Conservation (phyloP, 2,329 filamentous ascomycete species). For the Botrytis cinerea region DNA sequence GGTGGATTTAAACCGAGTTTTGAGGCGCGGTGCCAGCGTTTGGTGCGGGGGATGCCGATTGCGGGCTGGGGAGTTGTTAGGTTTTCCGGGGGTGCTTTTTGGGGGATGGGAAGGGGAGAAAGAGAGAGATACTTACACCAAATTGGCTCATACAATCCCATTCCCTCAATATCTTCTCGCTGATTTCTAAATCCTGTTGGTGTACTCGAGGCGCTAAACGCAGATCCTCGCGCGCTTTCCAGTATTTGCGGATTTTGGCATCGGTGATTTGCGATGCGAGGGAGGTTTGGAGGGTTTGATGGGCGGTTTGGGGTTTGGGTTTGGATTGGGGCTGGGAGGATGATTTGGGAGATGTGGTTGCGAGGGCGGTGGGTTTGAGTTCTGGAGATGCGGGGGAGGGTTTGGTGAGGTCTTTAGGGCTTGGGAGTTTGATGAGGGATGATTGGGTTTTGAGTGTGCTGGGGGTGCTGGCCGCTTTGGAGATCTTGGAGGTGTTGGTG, state of each 20-base stretch:
- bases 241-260: conserved; percentile 74
- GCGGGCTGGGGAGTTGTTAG: conserved; percentile 63
- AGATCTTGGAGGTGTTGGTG: conserved; percentile 56
- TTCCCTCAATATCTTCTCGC: conserved; percentile 86
- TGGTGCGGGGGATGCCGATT: conserved; percentile 77
- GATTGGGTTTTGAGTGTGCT: conserved; percentile 23
- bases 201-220: conserved; percentile 73
- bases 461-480: conserved; percentile 51
- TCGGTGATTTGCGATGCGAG: conserved; percentile 65
- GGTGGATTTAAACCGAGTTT: conserved; percentile 82
- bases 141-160: conserved; percentile 92
- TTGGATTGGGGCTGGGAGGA: conserved; percentile 21
- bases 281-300: conserved; percentile 54
- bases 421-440: not conserved
- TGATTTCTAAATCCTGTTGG: conserved; percentile 67
- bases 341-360: not conserved
- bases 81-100: not conserved
- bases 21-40: conserved; percentile 86
- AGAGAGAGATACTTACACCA: conserved; percentile 65
- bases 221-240: conserved; percentile 69
- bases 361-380: not conserved
- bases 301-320: conserved; percentile 34
- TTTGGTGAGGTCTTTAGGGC: not conserved
- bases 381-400: conserved; percentile 25
- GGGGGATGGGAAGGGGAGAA: not conserved